Conservation (phyloP, 768 basidiomycete genomes). For the Lactarius akahatsu region DNA sequence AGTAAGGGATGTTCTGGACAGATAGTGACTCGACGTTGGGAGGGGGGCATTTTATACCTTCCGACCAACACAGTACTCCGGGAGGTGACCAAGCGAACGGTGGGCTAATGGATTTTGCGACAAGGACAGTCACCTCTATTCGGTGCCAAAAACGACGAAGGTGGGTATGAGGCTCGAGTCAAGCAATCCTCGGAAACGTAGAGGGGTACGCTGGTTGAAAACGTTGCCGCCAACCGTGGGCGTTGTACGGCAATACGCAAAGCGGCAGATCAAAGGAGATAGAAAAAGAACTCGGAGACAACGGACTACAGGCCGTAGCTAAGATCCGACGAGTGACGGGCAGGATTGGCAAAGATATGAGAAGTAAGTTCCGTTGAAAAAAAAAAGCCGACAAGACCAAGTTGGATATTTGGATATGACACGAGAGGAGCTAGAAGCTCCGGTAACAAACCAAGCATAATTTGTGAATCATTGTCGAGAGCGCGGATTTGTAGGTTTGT, state of each 20-base stretch:
- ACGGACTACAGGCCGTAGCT: slow-evolving; percentile 10
- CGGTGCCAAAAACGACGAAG: slow-evolving; percentile 16
- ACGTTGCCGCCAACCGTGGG: slow-evolving; percentile 10
- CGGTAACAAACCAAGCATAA: slow-evolving; percentile 12
- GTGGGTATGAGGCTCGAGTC: slow-evolving; percentile 26
- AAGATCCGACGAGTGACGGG: slow-evolving; percentile 22
- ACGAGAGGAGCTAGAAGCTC: slow-evolving; percentile 21
- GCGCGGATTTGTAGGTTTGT: slow-evolving; percentile 8
- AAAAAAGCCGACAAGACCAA: slow-evolving; percentile 18
- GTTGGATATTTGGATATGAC: slow-evolving; percentile 24
- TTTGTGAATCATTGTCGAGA: slow-evolving; percentile 23
- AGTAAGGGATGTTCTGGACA: not conserved
- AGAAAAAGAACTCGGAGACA: not conserved
- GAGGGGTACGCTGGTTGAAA: slow-evolving; percentile 4
- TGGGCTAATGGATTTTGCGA: slow-evolving; percentile 7
- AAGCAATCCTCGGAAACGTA: slow-evolving; percentile 22
- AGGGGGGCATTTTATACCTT: slow-evolving; percentile 23
- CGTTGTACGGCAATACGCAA: slow-evolving; percentile 22
- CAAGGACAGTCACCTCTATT: slow-evolving; percentile 7
- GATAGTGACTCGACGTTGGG: not conserved
- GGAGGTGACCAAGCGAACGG: not conserved
- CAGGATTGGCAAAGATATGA: slow-evolving; percentile 18
- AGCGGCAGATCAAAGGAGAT: slow-evolving; percentile 25
- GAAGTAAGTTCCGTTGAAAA: slow-evolving; percentile 19
- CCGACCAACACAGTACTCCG: not conserved